Base-by-base conservation (phyloP, 345 rosid genomes). In the Syzygium grande region DNA sequence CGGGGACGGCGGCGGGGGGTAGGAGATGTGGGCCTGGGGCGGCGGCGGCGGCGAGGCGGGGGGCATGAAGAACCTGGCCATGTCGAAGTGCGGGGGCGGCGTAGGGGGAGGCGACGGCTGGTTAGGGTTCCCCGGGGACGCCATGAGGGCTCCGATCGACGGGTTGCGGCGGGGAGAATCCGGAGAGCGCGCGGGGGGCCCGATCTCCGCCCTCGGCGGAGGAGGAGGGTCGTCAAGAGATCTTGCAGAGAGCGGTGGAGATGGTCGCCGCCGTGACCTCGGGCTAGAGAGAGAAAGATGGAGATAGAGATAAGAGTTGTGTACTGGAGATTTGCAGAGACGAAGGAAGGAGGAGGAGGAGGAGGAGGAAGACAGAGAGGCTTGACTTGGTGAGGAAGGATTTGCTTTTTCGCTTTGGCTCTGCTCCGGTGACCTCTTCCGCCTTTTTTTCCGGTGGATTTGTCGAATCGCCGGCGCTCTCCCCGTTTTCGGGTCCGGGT, bases 81-180 rank as follows among this genome's bases (percentile, higher is more conserved):
- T 63, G 88, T 93, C 94, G 86, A 92, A 92, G 25, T 6, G 46
- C 46, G 46, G 46, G 46, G 46, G 7, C 46, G 90, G 92, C 11
- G 56, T 52, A 16, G 84, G 55, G 63, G 88, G 84, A 84, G 91
- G 91, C 9, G 89, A 51, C 84, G 88, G 83, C 78, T 91, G 92
- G 84, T 90, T 95, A 63, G 92, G 91, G 87, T 89, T 90, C 63
- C 91, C 92, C 52, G 94, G 89, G 12, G 95, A 93, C 21, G 94
- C 92, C 97, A 94, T 93, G 85, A 11, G 43, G 46, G 25, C 46
- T 68, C 13, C 46, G 30, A 68, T 68, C 41, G 79, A 21, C 43
- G 7, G 49, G 34, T 34, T 6, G 49, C 27, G 27, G 38, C 80
- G 23, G 49, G 13, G 11, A 46, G 80, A 55, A 73, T 73, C 19